Evolutionary conservation across 305 asterid species (phyloP), one percentile per base, ranked within the genome.

Genomic region (Solanum hybrid): DNA sequence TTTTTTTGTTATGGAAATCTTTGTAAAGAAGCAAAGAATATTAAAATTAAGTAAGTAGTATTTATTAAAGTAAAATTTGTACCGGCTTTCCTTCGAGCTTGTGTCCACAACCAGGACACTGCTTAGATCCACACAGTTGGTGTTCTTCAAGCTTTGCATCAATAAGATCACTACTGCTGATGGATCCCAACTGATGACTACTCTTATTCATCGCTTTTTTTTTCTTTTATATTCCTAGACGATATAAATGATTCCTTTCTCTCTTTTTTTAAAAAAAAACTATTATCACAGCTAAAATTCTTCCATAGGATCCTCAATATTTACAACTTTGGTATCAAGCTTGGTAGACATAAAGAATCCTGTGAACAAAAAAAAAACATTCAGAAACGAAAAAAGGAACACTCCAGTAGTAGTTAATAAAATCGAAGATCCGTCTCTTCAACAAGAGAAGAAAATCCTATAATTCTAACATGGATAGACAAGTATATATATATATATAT

Each of bases 51-150:
- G 80, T 87, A 51, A 72, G 80, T 87, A 51, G 7, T 37, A 27
- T 76, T 10, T 26, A 37, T 24, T 20, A 71, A 64, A 80, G 36
- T 11, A 77, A 56, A 42, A 75, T 72, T 34, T 90, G 87, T 95
- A 98, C 99, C 95, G 98, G 98, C 89, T 96, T 98, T 66, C 94
- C 98, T 92, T 98, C 96, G 16, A 98, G 96, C 92, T 93, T 96
- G 93, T 96, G 99, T 20, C 99, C 99, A 88, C 99, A 98, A 88
- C 98, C 96, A 29, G 99, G 99, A 88, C 99, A 98, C 88, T 95
- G 98, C 86, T 96, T 96, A 94, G 98, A 94, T 95, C 98, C 99
- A 89, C 98, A 95, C 76, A 97, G 89, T 90, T 96, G 99, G 93
- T 96, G 98, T 93, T 96, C 99, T 69, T 97, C 99, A 86, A 97